Evolutionary conservation across 164 flowering plant genomes (phyloP).

Genomic region (Nymphaea thermarum): DNA sequence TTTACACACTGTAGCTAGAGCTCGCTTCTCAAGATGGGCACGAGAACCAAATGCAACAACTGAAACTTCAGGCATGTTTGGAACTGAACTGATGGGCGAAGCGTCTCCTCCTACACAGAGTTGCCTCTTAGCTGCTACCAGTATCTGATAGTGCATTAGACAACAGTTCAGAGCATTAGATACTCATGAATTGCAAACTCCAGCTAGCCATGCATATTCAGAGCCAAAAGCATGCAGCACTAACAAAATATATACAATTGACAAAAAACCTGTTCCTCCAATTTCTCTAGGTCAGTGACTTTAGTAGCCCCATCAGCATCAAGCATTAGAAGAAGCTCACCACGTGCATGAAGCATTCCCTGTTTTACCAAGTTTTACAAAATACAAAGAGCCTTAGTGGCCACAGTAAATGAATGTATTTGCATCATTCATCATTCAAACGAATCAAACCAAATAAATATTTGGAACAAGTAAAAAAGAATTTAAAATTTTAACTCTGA

Average conservation of each 20-base stretch:
- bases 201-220: not conserved
- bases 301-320: conserved; percentile 99
- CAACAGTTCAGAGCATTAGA: not conserved
- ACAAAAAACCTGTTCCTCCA: conserved; percentile 72
- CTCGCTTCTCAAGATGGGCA: conserved; percentile 98
- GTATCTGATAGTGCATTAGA: not conserved
- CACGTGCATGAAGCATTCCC: conserved; percentile 99
- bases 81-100: conserved; percentile 23
- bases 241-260: not conserved
- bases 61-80: conserved; percentile 58
- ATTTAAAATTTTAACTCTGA: too few species aligned
- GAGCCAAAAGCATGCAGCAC: not conserved
- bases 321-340: conserved; percentile 89
- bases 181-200: not conserved
- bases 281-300: conserved; percentile 80
- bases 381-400: conserved; percentile 30
- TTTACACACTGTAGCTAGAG: conserved; percentile 69
- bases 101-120: conserved; percentile 14
- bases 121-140: not conserved
- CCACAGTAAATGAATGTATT: not conserved
- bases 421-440: too few species aligned
- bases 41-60: conserved; percentile 94
- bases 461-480: too few species aligned
- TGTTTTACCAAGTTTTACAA: conserved; percentile 72
- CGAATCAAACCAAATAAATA: too few species aligned